These are phyloP conservation scores for Amoeboaphelidium protococcarum DNA, from an alignment of 371 early-diverging fungal genomes.

Conservation along the genomic window DNA sequence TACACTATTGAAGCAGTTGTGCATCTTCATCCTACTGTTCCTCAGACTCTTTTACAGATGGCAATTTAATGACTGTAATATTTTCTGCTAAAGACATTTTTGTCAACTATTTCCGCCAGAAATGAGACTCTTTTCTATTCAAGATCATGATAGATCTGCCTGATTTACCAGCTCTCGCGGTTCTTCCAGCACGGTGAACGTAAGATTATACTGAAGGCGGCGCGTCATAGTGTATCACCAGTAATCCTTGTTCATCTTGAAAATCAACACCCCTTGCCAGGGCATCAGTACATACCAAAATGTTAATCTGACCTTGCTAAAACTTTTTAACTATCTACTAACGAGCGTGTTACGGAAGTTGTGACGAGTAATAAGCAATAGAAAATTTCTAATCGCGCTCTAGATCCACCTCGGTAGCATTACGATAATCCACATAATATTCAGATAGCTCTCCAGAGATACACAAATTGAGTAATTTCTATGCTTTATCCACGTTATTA, in stretches of 20 bases:
- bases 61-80: too few species aligned
- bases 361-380: neutral
- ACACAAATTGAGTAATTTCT: neutral
- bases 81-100: too few species aligned
- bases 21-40: too few species aligned
- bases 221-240: constrained; percentile 80
- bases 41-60: too few species aligned
- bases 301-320: constrained; percentile 1
- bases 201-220: constrained; percentile 70
- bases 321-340: constrained; percentile 9
- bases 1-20: too few species aligned
- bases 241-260: constrained; percentile 3
- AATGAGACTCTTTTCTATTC: too few species aligned
- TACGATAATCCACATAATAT: neutral
- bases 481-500: neutral
- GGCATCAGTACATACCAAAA: constrained; percentile 70
- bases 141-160: constrained; percentile 71
- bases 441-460: too few species aligned
- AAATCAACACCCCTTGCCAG: constrained; percentile 81
- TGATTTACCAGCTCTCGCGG: constrained; percentile 77
- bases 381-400: neutral
- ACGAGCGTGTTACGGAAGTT: constrained; percentile 3
- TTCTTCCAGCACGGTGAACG: constrained; percentile 94
- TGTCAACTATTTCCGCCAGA: too few species aligned
- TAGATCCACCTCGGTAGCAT: neutral